These are phyloP conservation scores for Apiospora hydei DNA, from an alignment of 2,329 filamentous ascomycete genomes.

Conservation along the genomic window DNA sequence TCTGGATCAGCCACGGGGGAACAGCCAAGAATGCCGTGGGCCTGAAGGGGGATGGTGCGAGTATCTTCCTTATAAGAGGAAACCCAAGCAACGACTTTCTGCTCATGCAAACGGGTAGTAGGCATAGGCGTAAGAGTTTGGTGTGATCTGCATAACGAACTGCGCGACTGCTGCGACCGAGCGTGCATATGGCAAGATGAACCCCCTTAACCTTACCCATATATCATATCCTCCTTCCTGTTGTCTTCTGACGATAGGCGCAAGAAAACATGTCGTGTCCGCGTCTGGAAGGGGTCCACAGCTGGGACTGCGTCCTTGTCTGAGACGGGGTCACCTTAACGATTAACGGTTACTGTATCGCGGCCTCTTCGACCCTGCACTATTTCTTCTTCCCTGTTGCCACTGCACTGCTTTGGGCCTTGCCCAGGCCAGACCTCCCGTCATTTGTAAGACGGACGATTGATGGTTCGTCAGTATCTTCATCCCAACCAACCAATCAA, in stretches of 20 bases:
- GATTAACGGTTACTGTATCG: slow-evolving; percentile 20
- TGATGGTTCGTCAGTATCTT: slow-evolving; percentile 1
- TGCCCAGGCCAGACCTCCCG: slow-evolving; percentile 3
- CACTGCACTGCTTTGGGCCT: not conserved
- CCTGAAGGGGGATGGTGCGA: not conserved
- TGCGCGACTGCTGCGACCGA: slow-evolving; percentile 18
- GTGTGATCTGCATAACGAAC: slow-evolving; percentile 15
- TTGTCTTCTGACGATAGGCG: slow-evolving; percentile 20
- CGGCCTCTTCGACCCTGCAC: slow-evolving; percentile 1
- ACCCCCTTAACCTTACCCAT: slow-evolving; percentile 14
- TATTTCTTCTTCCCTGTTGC: slow-evolving; percentile 15
- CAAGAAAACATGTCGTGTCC: slow-evolving; percentile 16
- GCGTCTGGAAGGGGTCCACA: slow-evolving; percentile 10
- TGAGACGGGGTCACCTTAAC: slow-evolving; percentile 18
- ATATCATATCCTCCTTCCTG: slow-evolving; percentile 15
- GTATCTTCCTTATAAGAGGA: not conserved
- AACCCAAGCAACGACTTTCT: not conserved
- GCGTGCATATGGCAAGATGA: slow-evolving; percentile 15
- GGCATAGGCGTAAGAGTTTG: not conserved
- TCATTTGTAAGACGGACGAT: slow-evolving; percentile 20
- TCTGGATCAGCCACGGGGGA: not conserved
- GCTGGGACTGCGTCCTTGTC: not conserved
- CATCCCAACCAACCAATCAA: not conserved
- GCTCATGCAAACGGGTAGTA: not conserved
- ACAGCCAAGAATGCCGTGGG: not conserved